A percentile compares a stretch with the other conserved stretches of the same genome.
These are phyloP conservation scores for Lichtheimia hyalospora DNA, from an alignment of 371 early-diverging fungal genomes.

Conservation along the genomic window DNA sequence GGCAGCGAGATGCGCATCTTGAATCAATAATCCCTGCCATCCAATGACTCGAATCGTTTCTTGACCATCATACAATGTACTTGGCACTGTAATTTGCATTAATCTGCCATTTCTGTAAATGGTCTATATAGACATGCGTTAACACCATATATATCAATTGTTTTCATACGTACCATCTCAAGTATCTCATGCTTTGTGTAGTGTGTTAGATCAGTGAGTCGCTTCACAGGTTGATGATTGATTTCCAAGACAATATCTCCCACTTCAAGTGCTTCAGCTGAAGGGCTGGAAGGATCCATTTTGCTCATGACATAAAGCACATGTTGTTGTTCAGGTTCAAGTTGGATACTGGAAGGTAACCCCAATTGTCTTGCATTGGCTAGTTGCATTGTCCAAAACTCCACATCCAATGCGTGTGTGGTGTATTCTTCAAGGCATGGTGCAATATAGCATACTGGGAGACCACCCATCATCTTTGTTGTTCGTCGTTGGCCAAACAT, in stretches of 20 bases:
- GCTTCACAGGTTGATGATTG: constrained; percentile 61
- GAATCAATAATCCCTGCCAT: constrained; percentile 87
- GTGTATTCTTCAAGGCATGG: constrained; percentile 27
- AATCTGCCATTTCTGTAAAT: too few species aligned
- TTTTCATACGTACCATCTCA: constrained; percentile 44
- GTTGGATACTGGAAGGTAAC: constrained; percentile 70
- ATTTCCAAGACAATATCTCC: constrained; percentile 82
- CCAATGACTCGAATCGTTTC: constrained; percentile 66
- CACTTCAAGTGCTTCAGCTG: constrained; percentile 62
- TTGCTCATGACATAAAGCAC: constrained; percentile 73
- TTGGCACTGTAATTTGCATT: constrained; percentile 37
- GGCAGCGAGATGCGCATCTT: constrained; percentile 77
- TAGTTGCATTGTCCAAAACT: constrained; percentile 76
- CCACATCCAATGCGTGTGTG: constrained; percentile 63
- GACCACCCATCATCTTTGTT: constrained; percentile 49
- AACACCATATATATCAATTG: constrained; percentile 57
- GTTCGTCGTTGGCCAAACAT: constrained; percentile 26
- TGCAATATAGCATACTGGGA: constrained; percentile 35
- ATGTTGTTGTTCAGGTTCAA: constrained; percentile 58
- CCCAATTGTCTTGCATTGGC: constrained; percentile 81
- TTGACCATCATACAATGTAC: constrained; percentile 52
- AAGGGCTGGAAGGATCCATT: constrained; percentile 49
- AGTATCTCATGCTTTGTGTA: constrained; percentile 23
- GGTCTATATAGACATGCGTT: constrained; percentile 19
- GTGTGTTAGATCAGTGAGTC: constrained; percentile 61